These are phyloP conservation scores for Penicillium atrosanguineum DNA, from an alignment of 495 filamentous ascomycete species.

Conservation along the genomic window DNA sequence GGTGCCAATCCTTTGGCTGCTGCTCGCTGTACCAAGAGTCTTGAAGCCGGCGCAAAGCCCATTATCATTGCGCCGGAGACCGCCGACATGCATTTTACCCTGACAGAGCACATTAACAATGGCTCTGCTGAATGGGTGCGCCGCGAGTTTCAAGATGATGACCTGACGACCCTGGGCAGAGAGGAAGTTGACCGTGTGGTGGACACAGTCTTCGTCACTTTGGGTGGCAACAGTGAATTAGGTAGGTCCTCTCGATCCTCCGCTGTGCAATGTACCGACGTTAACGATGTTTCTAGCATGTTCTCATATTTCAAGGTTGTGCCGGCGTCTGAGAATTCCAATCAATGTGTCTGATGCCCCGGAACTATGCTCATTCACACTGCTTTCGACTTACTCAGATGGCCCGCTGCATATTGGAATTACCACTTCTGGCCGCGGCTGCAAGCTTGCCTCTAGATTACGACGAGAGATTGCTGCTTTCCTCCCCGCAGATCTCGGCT, in stretches of 20 bases:
- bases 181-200: slow-evolving; percentile 76
- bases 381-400: slow-evolving; percentile 84
- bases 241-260: slow-evolving; percentile 35
- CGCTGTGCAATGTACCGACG: background rate
- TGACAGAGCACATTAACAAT: slow-evolving; percentile 70
- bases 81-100: slow-evolving; percentile 63
- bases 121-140: slow-evolving; percentile 70
- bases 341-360: slow-evolving; percentile 91
- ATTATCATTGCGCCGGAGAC: slow-evolving; percentile 74
- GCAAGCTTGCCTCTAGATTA: slow-evolving; percentile 90
- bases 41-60: slow-evolving; percentile 83
- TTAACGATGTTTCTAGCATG: slow-evolving; percentile 25
- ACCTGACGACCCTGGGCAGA: slow-evolving; percentile 73
- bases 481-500: slow-evolving; percentile 79
- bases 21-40: slow-evolving; percentile 72
- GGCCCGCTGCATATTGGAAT: slow-evolving; percentile 94
- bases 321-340: slow-evolving; percentile 77
- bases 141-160: slow-evolving; percentile 66
- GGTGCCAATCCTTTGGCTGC: slow-evolving; percentile 85
- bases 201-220: slow-evolving; percentile 89
- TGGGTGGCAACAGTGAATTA: slow-evolving; percentile 50
- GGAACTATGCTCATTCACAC: slow-evolving; percentile 81
- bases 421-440: slow-evolving; percentile 92
- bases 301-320: slow-evolving; percentile 69
- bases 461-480: slow-evolving; percentile 79